A percentile compares a stretch with the other conserved stretches of the same genome.
phyloP scores from a whole-genome alignment of 2,329 filamentous ascomycete genomes.

The Coniochaeta prunicola region DNA sequence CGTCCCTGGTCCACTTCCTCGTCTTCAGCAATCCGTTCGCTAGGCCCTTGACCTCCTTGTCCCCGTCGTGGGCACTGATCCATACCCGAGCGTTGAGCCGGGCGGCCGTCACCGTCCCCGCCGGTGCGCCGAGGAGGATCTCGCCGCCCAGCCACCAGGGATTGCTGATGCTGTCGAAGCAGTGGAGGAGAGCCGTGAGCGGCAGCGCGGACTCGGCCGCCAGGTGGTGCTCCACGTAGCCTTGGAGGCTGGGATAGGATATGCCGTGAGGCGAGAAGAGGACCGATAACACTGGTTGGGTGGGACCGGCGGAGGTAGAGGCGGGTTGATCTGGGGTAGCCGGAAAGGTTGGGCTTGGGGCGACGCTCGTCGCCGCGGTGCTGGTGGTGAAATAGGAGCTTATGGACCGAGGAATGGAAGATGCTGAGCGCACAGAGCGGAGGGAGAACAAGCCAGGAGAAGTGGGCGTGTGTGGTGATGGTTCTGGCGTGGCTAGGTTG shows the following conservation, averaged over 20 bases:
- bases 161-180: constrained; percentile 51
- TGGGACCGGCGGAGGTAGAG: constrained; percentile 20
- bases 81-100: constrained; percentile 47
- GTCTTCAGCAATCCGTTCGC: constrained; percentile 43
- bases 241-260: constrained; percentile 41
- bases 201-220: constrained; percentile 49
- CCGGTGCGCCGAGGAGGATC: constrained; percentile 47
- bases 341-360: background rate
- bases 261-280: constrained; percentile 61
- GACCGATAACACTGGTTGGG: constrained; percentile 45
- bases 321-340: constrained; percentile 7
- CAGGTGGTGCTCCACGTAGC: constrained; percentile 52
- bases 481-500: background rate
- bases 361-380: constrained; percentile 1
- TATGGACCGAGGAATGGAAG: constrained; percentile 21
- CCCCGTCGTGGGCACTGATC: constrained; percentile 55
- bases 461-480: constrained; percentile 23
- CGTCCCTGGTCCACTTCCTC: constrained; percentile 32
- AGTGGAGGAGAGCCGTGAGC: constrained; percentile 57
- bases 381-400: constrained; percentile 8
- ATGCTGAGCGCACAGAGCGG: constrained; percentile 26
- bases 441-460: constrained; percentile 23
- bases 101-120: constrained; percentile 48
- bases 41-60: constrained; percentile 47
- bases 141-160: constrained; percentile 57